Conservation (phyloP, 371 early-diverging fungal genomes). For the Mortierella polycephala region DNA sequence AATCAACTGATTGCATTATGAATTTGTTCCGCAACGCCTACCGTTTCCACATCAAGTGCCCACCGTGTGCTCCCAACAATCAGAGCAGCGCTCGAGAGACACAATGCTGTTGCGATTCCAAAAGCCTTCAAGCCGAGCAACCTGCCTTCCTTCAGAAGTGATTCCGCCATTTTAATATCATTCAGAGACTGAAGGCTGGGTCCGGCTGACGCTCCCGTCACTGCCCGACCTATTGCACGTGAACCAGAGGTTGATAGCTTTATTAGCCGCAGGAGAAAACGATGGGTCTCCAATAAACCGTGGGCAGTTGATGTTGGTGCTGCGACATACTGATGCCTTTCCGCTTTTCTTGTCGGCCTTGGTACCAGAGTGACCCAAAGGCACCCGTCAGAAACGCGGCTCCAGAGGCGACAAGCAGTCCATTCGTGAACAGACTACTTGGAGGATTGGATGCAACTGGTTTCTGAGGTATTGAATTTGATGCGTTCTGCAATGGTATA, state of each 20-base stretch:
- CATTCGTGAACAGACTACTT: slow-evolving; percentile 46
- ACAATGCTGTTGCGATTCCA: slow-evolving; percentile 44
- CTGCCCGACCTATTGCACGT: slow-evolving; percentile 22
- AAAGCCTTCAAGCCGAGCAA: slow-evolving; percentile 47
- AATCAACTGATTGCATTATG: background rate
- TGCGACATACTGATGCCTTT: slow-evolving; percentile 33
- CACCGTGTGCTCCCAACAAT: slow-evolving; percentile 46
- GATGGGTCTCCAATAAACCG: background rate
- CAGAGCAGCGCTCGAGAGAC: slow-evolving; percentile 41
- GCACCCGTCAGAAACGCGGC: slow-evolving; percentile 44
- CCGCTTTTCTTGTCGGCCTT: slow-evolving; percentile 37
- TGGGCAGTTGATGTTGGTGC: background rate
- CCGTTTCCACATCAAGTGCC: slow-evolving; percentile 50
- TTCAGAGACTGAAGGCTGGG: slow-evolving; percentile 32
- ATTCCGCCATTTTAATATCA: slow-evolving; percentile 41
- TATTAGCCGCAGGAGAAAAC: background rate
- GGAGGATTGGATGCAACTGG: slow-evolving; percentile 25
- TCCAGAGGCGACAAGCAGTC: slow-evolving; percentile 46
- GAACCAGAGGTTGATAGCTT: background rate
- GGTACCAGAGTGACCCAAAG: slow-evolving; percentile 54
- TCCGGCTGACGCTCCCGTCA: slow-evolving; percentile 20
- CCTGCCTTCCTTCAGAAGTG: slow-evolving; percentile 40
- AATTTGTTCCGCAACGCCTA: background rate
- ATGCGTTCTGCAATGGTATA: too few relatives aligned
- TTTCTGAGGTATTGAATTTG: slow-evolving; percentile 4